Base-by-base conservation (phyloP, 2,329 filamentous ascomycete genomes). In the Arthrinium puccinioides region DNA sequence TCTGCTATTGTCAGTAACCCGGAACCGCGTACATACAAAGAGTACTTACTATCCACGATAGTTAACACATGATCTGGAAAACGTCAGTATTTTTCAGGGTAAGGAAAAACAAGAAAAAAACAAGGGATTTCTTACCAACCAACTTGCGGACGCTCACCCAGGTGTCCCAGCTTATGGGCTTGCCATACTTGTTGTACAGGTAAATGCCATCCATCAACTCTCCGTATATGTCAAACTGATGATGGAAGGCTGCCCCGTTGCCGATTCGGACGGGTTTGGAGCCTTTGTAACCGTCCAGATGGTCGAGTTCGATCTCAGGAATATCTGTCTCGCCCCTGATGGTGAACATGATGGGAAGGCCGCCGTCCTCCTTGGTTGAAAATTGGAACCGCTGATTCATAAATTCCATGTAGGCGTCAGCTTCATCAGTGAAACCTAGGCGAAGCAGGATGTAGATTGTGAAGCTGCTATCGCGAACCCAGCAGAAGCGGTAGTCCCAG, bases 301-400 rank as follows among this genome's bases (percentile, higher is more conserved):
- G 84, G 39, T 66, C 57, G 6, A 87, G 68, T 44, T 84, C 82
- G 24, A 69, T 51, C 58, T 87, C 84, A 0, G 83, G 82, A 25
- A 88, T 84, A 26, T 87, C 78, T 1, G 82, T 87, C 30, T 78
- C 79, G 32, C 84, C 84, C 18, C 76, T 71, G 46, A 89, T 87
- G 27, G 80, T 85, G 53, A 88, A 87, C 84, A 89, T 88, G 52
- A 89, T 85, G 10, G 84, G 84, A 24, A 89, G 60, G 1, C 74
- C 77, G 21, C 77, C 75, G 34, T 80, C 73, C 1, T 70, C 54
- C 7, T 64, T 64, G n/a, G 76, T 69, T 2, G 79, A 79, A 42
- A 76, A 69, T 21, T 74, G 65, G 42, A 88, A 77, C 9, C 82
- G 74, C 46, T 84, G 75, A 59, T 76, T 84, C 45, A 89, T 87